These are phyloP conservation scores for Parastagonospora avenae DNA, from an alignment of 2,329 filamentous ascomycete genomes.

Conservation along the genomic window DNA sequence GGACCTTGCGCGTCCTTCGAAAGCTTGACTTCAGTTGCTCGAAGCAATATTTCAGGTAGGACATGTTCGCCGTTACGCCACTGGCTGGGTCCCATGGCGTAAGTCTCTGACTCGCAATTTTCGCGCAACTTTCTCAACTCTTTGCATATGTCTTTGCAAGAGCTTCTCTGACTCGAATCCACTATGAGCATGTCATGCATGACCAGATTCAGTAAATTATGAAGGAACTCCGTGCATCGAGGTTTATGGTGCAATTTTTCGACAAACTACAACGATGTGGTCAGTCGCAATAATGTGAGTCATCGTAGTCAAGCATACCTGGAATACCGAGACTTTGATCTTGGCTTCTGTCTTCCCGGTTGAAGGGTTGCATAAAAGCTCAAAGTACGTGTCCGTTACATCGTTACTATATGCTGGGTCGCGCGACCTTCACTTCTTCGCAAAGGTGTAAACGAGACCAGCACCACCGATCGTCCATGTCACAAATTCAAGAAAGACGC, in stretches of 20 bases:
- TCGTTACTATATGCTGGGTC: not conserved
- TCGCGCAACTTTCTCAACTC: not conserved
- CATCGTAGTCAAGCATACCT: not conserved
- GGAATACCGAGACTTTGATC: constrained; percentile 6
- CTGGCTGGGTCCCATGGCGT: no score
- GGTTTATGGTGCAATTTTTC: constrained; percentile 7
- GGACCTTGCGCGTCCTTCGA: no score
- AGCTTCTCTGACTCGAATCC: constrained; percentile 3
- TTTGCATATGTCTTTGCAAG: constrained; percentile 1
- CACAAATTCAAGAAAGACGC: constrained; percentile 21
- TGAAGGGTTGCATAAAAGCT: not conserved
- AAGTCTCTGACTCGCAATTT: not conserved
- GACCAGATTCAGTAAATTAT: constrained; percentile 14
- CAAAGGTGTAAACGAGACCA: constrained; percentile 1
- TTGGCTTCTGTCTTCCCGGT: not conserved
- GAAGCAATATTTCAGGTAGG: no score
- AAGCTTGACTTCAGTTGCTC: no score
- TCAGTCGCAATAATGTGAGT: not conserved
- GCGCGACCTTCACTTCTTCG: not conserved
- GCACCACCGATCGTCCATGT: constrained; percentile 17
- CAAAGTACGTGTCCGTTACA: constrained; percentile 5
- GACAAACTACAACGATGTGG: constrained; percentile 4
- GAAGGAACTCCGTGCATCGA: constrained; percentile 12
- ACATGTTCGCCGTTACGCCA: no score
- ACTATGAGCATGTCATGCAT: constrained; percentile 15